Evolutionary conservation across 176 grass and related monocot genomes (phyloP).

Genomic region (Eragrostis nindensis): DNA sequence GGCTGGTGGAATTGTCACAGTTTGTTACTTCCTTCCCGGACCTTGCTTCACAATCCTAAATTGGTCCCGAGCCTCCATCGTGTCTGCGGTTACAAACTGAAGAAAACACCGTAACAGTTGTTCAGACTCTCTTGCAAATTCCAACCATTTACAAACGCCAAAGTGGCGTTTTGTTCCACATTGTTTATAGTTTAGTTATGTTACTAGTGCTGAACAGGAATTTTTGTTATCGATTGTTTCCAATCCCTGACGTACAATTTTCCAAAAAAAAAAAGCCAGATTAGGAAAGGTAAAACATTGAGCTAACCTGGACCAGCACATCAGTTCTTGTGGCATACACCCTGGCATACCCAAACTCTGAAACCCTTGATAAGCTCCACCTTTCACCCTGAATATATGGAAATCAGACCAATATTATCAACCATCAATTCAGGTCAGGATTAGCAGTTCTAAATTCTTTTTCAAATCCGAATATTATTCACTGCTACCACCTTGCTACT

Average conservation of each 20-base stretch:
- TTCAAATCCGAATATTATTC: neutral
- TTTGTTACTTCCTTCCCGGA: conserved; percentile 12
- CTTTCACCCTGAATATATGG: conserved; percentile 39
- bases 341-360: conserved; percentile 75
- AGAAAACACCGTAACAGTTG: conserved; percentile 30
- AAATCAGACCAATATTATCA: conserved; percentile 29
- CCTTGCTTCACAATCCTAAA: conserved; percentile 64
- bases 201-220: neutral
- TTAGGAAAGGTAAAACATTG: neutral
- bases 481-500: neutral
- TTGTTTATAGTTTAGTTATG: neutral
- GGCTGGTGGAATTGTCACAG: neutral
- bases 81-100: conserved; percentile 76
- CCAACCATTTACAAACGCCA: neutral
- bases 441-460: neutral
- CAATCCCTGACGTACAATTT: neutral
- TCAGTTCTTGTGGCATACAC: conserved; percentile 56
- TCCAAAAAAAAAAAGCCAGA: neutral
- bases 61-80: conserved; percentile 57
- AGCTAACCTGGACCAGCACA: conserved; percentile 61
- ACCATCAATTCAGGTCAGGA: neutral
- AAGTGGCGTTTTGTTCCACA: neutral
- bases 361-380: conserved; percentile 73
- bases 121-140: neutral
- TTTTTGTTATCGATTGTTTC: neutral